Evolutionary conservation across 2,329 filamentous ascomycete species (phyloP), one percentile per base, ranked within the genome.

Genomic region (Curvularia sp.): DNA sequence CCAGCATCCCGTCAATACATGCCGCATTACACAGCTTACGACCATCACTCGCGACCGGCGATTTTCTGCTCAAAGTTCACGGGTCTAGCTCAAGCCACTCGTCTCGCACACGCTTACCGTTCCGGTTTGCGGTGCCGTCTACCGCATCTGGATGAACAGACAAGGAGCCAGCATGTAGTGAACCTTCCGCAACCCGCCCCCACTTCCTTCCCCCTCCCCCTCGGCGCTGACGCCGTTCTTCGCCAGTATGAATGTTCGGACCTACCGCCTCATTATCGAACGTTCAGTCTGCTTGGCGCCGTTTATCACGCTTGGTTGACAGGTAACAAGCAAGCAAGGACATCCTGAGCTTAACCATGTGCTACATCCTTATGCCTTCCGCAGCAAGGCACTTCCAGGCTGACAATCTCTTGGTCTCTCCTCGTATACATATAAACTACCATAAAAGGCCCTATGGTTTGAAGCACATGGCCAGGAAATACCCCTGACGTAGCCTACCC

Each of bases 1-100:
- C 63, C 57, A 59, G 55, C 39, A 53, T 64, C 57, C 55, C 59
- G 45, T 64, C 67, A 67, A 67, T 68, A 67, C 57, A 60, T 54
- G 48, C 49, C 53, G 63, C 64, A 62, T 59, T 55, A 54, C 55
- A 42, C 32, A 28, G 51, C 46, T 41, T 53, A 36, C 53, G 4
- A 43, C 49, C 30, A 53, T 21, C 36, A 30, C 25, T 39, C 34
- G 42, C 43, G 34, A 41, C 50, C 55, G 36, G 41, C 32, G 13
- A 34, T 48, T 47, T 36, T n/a, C 46, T 56, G 50, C 49, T 30
- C 53, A 28, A 42, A 7, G 38, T 15, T 21, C 30, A 39, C n/a
- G 2, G 21, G 36, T 51, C 32, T 51, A 58, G 25, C 28, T 41
- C 23, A 53, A 53, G 55, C 59, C 45, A 12, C 42, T 53, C 36